A percentile compares a stretch with the other conserved stretches of the same genome.
Conservation (phyloP, 2,329 filamentous ascomycete species). For the Dothideomycetes sp. region DNA sequence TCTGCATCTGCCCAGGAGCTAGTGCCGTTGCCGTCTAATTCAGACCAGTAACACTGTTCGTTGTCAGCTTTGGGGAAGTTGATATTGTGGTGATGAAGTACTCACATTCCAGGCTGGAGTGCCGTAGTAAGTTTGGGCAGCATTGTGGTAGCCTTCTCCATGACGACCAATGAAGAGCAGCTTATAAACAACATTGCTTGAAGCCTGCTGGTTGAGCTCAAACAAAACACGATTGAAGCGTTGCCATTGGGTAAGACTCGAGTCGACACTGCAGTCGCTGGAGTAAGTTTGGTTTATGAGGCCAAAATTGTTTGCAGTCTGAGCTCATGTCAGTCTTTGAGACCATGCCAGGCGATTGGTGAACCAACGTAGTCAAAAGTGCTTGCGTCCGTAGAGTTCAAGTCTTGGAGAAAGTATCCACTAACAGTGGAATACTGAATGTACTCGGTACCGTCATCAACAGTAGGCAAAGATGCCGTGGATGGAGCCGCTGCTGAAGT, state of each 20-base stretch:
- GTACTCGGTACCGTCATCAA: conserved; percentile 19
- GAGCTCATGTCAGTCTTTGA: neutral
- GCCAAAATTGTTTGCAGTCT: conserved; percentile 54
- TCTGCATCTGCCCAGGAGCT: conserved; percentile 52
- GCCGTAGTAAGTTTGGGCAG: conserved; percentile 55
- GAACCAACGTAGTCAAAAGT: conserved; percentile 51
- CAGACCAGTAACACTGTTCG: conserved; percentile 48
- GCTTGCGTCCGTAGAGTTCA: conserved; percentile 41
- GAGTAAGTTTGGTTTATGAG: conserved; percentile 53
- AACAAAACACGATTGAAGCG: conserved; percentile 49
- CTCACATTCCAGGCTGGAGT: conserved; percentile 58
- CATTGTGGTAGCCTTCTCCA: conserved; percentile 55
- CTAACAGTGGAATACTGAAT: conserved; percentile 50
- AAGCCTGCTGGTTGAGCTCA: conserved; percentile 40
- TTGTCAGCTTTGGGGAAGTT: neutral
- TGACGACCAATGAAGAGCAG: conserved; percentile 59
- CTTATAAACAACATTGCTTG: conserved; percentile 51
- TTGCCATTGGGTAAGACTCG: conserved; percentile 51
- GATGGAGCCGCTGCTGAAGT: conserved; percentile 10
- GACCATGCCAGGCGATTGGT: neutral
- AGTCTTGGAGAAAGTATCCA: conserved; percentile 56
- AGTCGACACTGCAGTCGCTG: conserved; percentile 36
- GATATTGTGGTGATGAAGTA: conserved; percentile 7
- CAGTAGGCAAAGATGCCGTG: conserved; percentile 7
- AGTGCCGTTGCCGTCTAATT: conserved; percentile 53